A percentile compares a stretch with the other conserved stretches of the same genome.
Conservation (phyloP, 1,284 basidiomycete species). For the Cyathus olla region DNA sequence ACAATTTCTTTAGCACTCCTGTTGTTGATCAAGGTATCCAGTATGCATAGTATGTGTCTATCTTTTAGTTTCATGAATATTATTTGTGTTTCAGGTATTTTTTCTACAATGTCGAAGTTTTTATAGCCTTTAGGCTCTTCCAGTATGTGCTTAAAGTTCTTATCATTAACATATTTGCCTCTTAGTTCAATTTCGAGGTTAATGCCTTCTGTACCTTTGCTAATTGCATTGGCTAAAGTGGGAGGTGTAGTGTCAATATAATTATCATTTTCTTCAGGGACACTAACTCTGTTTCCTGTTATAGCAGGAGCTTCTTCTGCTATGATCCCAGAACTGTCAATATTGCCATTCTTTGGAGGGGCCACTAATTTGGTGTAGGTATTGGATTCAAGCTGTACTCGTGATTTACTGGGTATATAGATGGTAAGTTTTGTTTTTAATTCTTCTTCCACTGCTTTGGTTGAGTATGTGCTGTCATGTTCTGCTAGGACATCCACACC, state of each 20-base stretch:
- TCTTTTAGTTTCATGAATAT: slow-evolving; percentile 38
- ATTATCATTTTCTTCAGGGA: too few species aligned
- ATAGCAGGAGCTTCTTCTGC: too few species aligned
- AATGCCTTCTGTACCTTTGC: slow-evolving; percentile 12
- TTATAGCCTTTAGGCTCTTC: slow-evolving; percentile 25
- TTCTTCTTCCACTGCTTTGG: too few species aligned
- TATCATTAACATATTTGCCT: slow-evolving; percentile 26
- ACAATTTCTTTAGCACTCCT: slow-evolving; percentile 30
- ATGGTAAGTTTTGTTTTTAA: neutral
- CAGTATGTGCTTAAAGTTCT: slow-evolving; percentile 28
- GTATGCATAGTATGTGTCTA: slow-evolving; percentile 32
- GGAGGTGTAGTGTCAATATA: too few species aligned
- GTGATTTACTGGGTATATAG: too few species aligned
- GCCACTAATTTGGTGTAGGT: too few species aligned
- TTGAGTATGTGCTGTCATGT: slow-evolving; percentile 2
- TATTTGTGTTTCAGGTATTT: neutral
- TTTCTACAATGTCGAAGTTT: slow-evolving; percentile 32
- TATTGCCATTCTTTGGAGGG: too few species aligned
- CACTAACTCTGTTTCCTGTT: too few species aligned
- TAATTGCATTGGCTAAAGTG: too few species aligned
- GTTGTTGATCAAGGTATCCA: slow-evolving; percentile 21
- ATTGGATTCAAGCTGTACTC: neutral
- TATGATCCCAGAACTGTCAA: too few species aligned
- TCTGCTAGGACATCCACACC: slow-evolving; percentile 7
- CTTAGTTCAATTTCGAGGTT: slow-evolving; percentile 13